phyloP scores from a whole-genome alignment of 2,329 filamentous ascomycete genomes.

The Pseudogymnoascus sp. region DNA sequence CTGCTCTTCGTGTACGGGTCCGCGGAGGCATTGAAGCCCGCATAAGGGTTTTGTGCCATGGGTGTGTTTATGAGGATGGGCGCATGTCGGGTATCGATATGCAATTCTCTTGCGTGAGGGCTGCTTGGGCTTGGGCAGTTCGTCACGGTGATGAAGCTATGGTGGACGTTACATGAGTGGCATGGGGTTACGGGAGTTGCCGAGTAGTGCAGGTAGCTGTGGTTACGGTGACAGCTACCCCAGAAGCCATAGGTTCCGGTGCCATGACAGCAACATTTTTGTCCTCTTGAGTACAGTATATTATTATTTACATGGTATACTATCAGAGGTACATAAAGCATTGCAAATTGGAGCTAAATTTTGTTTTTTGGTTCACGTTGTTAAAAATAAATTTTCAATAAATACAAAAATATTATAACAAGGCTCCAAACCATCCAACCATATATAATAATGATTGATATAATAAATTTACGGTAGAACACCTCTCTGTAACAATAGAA shows the following conservation, averaged over 20 bases:
- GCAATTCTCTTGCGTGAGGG: background rate
- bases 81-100: background rate
- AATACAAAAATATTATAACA: background rate
- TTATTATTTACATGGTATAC: background rate
- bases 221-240: background rate
- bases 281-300: background rate
- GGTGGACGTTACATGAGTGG: background rate
- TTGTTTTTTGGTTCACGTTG: too few species aligned
- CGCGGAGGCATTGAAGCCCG: slow-evolving; percentile 20
- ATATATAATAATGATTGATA: background rate
- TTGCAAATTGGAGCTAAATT: too few species aligned
- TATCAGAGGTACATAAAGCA: too few species aligned
- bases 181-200: slow-evolving; percentile 3
- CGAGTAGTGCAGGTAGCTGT: background rate
- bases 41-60: slow-evolving; percentile 28
- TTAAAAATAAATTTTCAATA: too few species aligned
- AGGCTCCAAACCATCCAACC: background rate
- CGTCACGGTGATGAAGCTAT: background rate
- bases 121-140: background rate
- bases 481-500: background rate
- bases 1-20: slow-evolving; percentile 24
- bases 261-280: background rate
- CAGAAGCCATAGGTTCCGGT: background rate
- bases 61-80: background rate
- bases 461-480: background rate